Base-by-base conservation (phyloP, 2,329 filamentous ascomycete species). In the Huntiella omanensis region DNA sequence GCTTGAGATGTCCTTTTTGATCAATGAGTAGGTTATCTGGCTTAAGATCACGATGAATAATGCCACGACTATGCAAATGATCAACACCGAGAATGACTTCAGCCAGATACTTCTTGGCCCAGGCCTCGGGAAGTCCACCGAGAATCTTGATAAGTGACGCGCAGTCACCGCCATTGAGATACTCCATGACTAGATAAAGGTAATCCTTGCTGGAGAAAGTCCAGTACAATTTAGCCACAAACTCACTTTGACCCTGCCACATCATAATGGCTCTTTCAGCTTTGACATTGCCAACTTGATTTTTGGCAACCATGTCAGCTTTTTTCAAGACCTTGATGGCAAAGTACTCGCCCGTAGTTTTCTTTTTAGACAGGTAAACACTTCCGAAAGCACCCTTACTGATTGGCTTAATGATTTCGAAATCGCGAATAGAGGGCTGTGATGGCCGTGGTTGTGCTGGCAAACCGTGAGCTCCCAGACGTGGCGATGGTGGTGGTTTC, bases 241-340 rank as follows among this genome's bases (percentile, higher is more conserved):
- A 98, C 50, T 98, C 91, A 60, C 92, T 98, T 61, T 96, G 86
- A 16, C 91, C 91, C 64, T 98, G 91, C 84, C 91, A 96, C 91
- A 98, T 98, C 91, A 98, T 96, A 58, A 98, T 98, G 16, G 92
- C 92, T 53, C 91, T 76, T 63, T 98, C 91, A 6, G 92, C 91
- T 63, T 98, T 96, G 57, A 98, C 91, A 57, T 98, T 98, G 54
- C 91, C 94, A 54, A 98, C 87, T 59, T 98, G 91, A 60, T 98
- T 98, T 64, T 98, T 98, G 51, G 91, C 91, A 52, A 98, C 85
- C 91, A 98, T 98, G 67, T 98, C 91, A n/a, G 91, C 87, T 63
- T 98, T 98, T 59, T 96, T 96, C 50, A 98, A 63, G 1, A 96
- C 91, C 59, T 98, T 98, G 65, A 98, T 96, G 7, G 91, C 91